Evolutionary conservation across 2,329 filamentous ascomycete species (phyloP).

Genomic region (Ophiostoma perfectum): DNA sequence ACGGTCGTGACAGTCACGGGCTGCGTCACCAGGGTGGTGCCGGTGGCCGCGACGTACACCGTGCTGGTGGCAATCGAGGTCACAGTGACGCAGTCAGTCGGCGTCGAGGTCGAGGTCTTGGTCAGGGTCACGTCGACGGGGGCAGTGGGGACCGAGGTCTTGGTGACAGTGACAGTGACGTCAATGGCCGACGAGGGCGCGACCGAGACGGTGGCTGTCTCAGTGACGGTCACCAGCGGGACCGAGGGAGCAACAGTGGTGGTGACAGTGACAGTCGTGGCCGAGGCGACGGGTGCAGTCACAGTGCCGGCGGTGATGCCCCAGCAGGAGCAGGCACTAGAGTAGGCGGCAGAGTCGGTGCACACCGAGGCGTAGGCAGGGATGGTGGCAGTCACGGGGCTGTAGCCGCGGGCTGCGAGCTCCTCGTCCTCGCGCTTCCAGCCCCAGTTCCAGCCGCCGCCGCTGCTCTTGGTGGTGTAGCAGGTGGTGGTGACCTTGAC

Average conservation of each 20-base stretch:
- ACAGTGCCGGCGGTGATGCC: constrained; percentile 26
- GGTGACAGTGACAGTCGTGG: neutral
- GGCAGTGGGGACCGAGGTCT: neutral
- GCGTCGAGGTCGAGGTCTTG: neutral
- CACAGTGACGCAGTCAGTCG: neutral
- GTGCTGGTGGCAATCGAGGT: constrained; percentile 5
- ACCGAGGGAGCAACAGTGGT: neutral
- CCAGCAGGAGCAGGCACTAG: constrained; percentile 32
- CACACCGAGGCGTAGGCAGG: constrained; percentile 30
- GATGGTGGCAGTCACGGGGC: neutral
- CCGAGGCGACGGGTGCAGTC: neutral
- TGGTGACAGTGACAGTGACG: constrained; percentile 11
- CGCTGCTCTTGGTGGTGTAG: constrained; percentile 1
- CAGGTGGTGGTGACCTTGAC: constrained; percentile 13
- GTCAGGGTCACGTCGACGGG: neutral
- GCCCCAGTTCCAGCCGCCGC: constrained; percentile 1
- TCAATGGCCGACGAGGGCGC: neutral
- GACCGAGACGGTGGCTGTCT: constrained; percentile 11
- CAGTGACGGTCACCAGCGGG: constrained; percentile 9
- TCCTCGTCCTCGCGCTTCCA: constrained; percentile 5
- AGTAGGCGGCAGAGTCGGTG: constrained; percentile 25
- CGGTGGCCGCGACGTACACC: neutral
- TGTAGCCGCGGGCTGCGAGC: neutral
- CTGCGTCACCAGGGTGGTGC: constrained; percentile 12
- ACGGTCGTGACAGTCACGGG: constrained; percentile 1